phyloP scores from a whole-genome alignment of 768 basidiomycete genomes.

The Tulasnella sp. region DNA sequence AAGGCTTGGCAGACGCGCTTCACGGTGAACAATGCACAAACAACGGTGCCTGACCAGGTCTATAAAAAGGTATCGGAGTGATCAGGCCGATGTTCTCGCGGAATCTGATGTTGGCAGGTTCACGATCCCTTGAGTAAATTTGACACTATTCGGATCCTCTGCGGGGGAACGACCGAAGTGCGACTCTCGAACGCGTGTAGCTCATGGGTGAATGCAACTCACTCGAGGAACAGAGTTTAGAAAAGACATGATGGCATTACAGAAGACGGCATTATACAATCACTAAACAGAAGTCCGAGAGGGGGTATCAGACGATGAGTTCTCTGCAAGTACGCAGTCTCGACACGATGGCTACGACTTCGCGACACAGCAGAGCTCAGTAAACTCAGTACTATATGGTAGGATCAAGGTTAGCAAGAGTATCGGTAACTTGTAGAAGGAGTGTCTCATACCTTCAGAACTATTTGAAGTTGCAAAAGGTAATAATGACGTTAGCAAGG shows the following conservation, averaged over 20 bases:
- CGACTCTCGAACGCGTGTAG: not conserved
- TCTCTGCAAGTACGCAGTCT: not conserved
- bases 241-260: not conserved
- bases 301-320: not conserved
- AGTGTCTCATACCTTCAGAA: not conserved
- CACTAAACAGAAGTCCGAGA: not conserved
- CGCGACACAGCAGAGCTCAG: not conserved
- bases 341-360: not conserved
- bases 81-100: not conserved
- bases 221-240: not conserved
- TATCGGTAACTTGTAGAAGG: not conserved
- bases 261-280: not conserved
- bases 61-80: not conserved
- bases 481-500: conserved; percentile 11
- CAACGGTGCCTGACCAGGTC: not conserved
- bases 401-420: not conserved
- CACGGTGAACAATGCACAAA: not conserved
- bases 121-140: not conserved
- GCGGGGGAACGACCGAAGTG: not conserved
- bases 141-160: not conserved
- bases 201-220: not conserved
- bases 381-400: not conserved
- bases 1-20: not conserved
- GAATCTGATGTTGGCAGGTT: not conserved
- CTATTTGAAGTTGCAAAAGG: not conserved